phyloP scores from a whole-genome alignment of 1,284 basidiomycete genomes.

The Neolentinus lepideus region DNA sequence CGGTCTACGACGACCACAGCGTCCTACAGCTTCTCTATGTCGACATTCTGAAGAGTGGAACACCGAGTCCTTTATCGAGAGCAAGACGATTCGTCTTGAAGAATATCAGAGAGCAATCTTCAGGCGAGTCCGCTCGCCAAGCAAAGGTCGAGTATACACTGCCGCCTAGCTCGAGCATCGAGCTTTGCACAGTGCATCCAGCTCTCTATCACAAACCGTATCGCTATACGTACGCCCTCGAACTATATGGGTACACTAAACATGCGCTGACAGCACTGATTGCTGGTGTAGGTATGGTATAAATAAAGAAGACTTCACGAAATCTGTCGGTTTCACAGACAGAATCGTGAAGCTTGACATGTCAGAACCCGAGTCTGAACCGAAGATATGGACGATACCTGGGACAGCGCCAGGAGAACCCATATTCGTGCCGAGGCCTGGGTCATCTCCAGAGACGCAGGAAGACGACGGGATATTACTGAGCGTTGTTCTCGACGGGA shows the following conservation, averaged over 20 bases:
- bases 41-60: slow-evolving; percentile 15
- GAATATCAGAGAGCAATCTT: neutral
- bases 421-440: slow-evolving; percentile 25
- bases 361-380: slow-evolving; percentile 7
- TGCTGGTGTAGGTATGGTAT: slow-evolving; percentile 11
- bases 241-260: neutral
- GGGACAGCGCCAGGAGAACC: slow-evolving; percentile 27
- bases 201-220: slow-evolving; percentile 21
- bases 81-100: slow-evolving; percentile 16
- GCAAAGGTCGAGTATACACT: slow-evolving; percentile 12
- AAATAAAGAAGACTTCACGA: slow-evolving; percentile 12
- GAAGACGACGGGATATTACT: slow-evolving; percentile 32
- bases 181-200: slow-evolving; percentile 27
- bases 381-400: slow-evolving; percentile 20
- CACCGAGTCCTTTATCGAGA: slow-evolving; percentile 7
- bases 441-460: slow-evolving; percentile 8
- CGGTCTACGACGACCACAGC: slow-evolving; percentile 23
- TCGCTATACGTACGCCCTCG: slow-evolving; percentile 21
- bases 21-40: slow-evolving; percentile 21
- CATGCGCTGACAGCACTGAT: neutral
- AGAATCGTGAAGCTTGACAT: slow-evolving; percentile 27
- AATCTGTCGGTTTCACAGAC: slow-evolving; percentile 23
- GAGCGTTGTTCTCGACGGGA: slow-evolving; percentile 26
- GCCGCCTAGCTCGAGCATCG: slow-evolving; percentile 14
- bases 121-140: neutral